phyloP scores from a whole-genome alignment of 306 rosid species.

The Canavalia gladiata region DNA sequence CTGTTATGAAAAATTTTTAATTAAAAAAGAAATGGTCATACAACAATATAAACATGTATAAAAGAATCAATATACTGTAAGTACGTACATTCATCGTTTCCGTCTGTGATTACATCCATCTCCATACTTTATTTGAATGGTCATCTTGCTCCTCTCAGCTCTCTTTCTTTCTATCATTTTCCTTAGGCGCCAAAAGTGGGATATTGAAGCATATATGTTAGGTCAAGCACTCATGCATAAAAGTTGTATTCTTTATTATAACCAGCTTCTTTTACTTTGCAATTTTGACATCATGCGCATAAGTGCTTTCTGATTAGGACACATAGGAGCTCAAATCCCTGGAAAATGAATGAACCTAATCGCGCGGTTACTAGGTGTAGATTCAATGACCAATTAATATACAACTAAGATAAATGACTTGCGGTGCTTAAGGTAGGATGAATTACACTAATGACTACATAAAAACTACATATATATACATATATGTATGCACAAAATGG shows the following conservation, averaged over 20 bases:
- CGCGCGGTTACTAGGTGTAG: not conserved
- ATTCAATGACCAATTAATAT: slow-evolving; percentile 7
- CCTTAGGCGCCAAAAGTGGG: slow-evolving; percentile 18
- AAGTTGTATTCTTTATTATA: slow-evolving; percentile 56
- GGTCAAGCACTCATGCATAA: slow-evolving; percentile 54
- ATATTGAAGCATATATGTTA: slow-evolving; percentile 34
- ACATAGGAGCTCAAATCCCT: not conserved
- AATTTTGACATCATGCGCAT: slow-evolving; percentile 18
- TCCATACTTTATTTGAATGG: slow-evolving; percentile 31
- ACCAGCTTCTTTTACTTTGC: slow-evolving; percentile 23
- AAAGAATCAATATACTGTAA: too few relatives aligned
- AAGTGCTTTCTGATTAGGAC: slow-evolving; percentile 50
- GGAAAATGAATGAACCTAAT: not conserved
- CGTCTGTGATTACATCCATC: not conserved
- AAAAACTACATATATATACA: not conserved
- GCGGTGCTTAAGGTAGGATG: not conserved
- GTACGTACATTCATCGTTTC: too few relatives aligned
- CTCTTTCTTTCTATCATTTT: slow-evolving; percentile 15
- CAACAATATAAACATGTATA: too few relatives aligned
- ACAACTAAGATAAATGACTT: not conserved
- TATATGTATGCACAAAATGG: not conserved
- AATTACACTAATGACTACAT: not conserved
- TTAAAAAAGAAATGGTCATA: too few relatives aligned
- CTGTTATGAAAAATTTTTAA: too few relatives aligned
- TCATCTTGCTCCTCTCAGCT: slow-evolving; percentile 22